These are phyloP conservation scores for Senna tora DNA, from an alignment of 306 rosid genomes.

Conservation along the genomic window DNA sequence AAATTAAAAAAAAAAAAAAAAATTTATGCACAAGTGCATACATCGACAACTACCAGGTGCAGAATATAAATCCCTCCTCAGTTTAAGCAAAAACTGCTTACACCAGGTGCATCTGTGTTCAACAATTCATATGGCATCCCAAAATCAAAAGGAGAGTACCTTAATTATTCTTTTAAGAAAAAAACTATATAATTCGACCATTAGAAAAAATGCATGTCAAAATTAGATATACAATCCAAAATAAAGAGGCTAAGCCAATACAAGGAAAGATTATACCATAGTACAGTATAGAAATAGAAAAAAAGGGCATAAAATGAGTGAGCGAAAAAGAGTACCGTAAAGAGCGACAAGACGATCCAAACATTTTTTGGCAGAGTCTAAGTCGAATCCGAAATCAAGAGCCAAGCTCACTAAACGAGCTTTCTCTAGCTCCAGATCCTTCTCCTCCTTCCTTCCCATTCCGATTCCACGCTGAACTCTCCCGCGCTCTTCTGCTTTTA, in stretches of 20 bases:
- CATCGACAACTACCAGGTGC: background rate
- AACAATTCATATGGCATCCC: background rate
- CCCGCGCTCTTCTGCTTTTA: slow-evolving; percentile 55
- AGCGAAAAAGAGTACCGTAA: slow-evolving; percentile 54
- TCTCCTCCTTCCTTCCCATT: slow-evolving; percentile 33
- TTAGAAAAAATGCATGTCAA: background rate
- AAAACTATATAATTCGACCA: background rate
- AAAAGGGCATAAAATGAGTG: background rate
- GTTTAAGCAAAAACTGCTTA: background rate
- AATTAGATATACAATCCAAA: background rate
- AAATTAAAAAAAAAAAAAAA: background rate
- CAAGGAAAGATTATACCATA: background rate
- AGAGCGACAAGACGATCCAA: slow-evolving; percentile 72
- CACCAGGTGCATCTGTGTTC: background rate
- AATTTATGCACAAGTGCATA: background rate
- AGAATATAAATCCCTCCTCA: no score
- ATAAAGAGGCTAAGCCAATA: background rate
- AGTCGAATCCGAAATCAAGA: slow-evolving; percentile 75
- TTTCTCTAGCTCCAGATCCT: slow-evolving; percentile 65
- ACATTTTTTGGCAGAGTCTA: slow-evolving; percentile 64
- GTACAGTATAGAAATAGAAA: background rate
- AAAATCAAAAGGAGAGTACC: background rate
- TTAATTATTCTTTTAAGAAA: background rate
- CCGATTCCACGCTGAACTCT: slow-evolving; percentile 25
- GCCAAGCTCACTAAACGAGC: slow-evolving; percentile 82